These are phyloP conservation scores for Cyberlindnera petersonii DNA, from an alignment of 805 yeast genomes.

Conservation along the genomic window DNA sequence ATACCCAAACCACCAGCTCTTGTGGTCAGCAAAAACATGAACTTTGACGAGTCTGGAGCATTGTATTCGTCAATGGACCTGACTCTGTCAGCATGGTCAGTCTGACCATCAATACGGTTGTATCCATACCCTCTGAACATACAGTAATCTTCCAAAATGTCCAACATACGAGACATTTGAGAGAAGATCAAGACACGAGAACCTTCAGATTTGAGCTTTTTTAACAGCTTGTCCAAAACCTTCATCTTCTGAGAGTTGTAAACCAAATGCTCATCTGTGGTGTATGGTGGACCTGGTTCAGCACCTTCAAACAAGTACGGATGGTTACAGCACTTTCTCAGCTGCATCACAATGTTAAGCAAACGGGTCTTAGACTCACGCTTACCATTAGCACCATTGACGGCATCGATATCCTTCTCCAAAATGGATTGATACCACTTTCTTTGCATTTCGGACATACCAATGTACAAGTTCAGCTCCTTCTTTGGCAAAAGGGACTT, in stretches of 20 bases:
- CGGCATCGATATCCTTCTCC: slow-evolving; percentile 81
- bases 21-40: slow-evolving; percentile 72
- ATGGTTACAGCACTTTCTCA: slow-evolving; percentile 81
- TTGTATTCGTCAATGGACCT: slow-evolving; percentile 76
- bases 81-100: slow-evolving; percentile 74
- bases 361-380: slow-evolving; percentile 73
- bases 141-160: slow-evolving; percentile 77
- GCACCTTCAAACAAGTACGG: slow-evolving; percentile 85
- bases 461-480: slow-evolving; percentile 68
- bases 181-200: slow-evolving; percentile 76
- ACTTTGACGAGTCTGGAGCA: slow-evolving; percentile 67
- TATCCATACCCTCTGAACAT: slow-evolving; percentile 63
- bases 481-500: slow-evolving; percentile 71
- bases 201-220: slow-evolving; percentile 61
- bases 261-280: slow-evolving; percentile 80
- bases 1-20: slow-evolving; percentile 92
- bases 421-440: slow-evolving; percentile 72
- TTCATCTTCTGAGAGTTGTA: slow-evolving; percentile 69
- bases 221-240: slow-evolving; percentile 63
- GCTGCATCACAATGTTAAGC: slow-evolving; percentile 78
- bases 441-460: slow-evolving; percentile 76
- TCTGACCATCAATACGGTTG: slow-evolving; percentile 80
- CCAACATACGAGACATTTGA: slow-evolving; percentile 80
- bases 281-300: slow-evolving; percentile 85
- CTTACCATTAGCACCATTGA: slow-evolving; percentile 75